Conservation (phyloP, 2,329 filamentous ascomycete genomes). For the Metarhizium album region DNA sequence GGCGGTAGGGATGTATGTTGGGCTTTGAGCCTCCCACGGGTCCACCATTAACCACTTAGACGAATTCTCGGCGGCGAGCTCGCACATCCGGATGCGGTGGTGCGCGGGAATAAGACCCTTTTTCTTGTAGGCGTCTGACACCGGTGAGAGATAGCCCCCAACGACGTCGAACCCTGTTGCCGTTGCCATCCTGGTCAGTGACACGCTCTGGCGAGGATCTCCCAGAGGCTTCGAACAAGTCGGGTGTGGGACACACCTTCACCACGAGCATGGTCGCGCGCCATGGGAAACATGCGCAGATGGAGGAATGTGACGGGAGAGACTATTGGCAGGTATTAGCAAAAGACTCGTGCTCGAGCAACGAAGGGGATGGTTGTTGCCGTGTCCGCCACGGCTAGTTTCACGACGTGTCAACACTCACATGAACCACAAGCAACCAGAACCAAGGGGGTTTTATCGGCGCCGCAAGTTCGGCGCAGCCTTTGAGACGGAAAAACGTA, state of each 20-base stretch:
- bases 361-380: neutral
- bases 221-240: neutral
- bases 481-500: slow-evolving; percentile 51
- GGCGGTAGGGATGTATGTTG: slow-evolving; percentile 79
- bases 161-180: slow-evolving; percentile 64
- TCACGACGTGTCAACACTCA: slow-evolving; percentile 10
- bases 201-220: neutral
- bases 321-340: slow-evolving; percentile 23
- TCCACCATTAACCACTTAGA: slow-evolving; percentile 74
- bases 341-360: neutral
- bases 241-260: slow-evolving; percentile 13
- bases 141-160: slow-evolving; percentile 48
- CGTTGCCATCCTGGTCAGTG: neutral
- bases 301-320: slow-evolving; percentile 68
- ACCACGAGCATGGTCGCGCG: slow-evolving; percentile 62
- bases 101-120: slow-evolving; percentile 26
- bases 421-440: slow-evolving; percentile 50
- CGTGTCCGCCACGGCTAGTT: neutral
- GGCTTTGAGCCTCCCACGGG: slow-evolving; percentile 76
- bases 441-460: slow-evolving; percentile 4
- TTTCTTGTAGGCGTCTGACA: slow-evolving; percentile 27
- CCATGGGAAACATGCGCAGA: slow-evolving; percentile 82
- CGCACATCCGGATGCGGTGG: slow-evolving; percentile 59
- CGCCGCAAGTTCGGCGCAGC: slow-evolving; percentile 42
- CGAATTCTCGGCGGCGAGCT: slow-evolving; percentile 64